Evolutionary conservation across 805 yeast genomes (phyloP).

Genomic region (Pichia ethanolica): DNA sequence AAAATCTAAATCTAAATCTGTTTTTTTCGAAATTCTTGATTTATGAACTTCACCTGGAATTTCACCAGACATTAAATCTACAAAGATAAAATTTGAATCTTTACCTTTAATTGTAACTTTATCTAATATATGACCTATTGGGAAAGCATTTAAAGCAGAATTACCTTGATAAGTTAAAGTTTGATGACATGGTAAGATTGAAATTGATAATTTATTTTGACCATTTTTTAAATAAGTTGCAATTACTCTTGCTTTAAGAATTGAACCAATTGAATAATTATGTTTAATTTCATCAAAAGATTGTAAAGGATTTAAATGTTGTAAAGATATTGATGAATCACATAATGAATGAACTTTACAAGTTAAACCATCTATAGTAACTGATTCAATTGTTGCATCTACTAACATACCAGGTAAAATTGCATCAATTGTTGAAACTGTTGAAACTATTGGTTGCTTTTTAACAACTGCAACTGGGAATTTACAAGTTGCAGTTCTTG

Average conservation of each 20-base stretch:
- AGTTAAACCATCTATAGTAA: slow-evolving; percentile 54
- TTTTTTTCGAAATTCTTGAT: slow-evolving; percentile 53
- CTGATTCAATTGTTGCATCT: slow-evolving; percentile 60
- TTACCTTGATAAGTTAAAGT: slow-evolving; percentile 23
- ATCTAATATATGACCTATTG: slow-evolving; percentile 66
- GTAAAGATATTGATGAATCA: slow-evolving; percentile 59
- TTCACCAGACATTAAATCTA: slow-evolving; percentile 46
- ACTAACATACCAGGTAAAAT: slow-evolving; percentile 81
- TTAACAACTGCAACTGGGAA: slow-evolving; percentile 35
- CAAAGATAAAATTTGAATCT: slow-evolving; percentile 49
- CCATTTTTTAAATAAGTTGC: slow-evolving; percentile 44
- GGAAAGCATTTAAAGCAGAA: slow-evolving; percentile 53
- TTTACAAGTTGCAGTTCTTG: slow-evolving; percentile 54
- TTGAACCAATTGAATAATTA: slow-evolving; percentile 60
- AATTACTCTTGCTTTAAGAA: slow-evolving; percentile 60
- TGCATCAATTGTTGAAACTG: slow-evolving; percentile 69
- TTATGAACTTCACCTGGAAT: slow-evolving; percentile 68
- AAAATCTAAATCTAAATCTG: slow-evolving; percentile 41
- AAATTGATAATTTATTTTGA: slow-evolving; percentile 54
- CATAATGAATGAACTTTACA: slow-evolving; percentile 69
- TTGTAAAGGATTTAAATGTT: slow-evolving; percentile 49
- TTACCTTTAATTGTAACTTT: slow-evolving; percentile 52
- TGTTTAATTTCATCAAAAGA: slow-evolving; percentile 41
- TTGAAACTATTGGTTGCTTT: slow-evolving; percentile 41
- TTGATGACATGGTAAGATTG: slow-evolving; percentile 51